Percentiles rank a stretch among this genome's conserved stretches.
phyloP scores from a whole-genome alignment of 768 basidiomycete genomes.

The Dacryopinax primogenitus region DNA sequence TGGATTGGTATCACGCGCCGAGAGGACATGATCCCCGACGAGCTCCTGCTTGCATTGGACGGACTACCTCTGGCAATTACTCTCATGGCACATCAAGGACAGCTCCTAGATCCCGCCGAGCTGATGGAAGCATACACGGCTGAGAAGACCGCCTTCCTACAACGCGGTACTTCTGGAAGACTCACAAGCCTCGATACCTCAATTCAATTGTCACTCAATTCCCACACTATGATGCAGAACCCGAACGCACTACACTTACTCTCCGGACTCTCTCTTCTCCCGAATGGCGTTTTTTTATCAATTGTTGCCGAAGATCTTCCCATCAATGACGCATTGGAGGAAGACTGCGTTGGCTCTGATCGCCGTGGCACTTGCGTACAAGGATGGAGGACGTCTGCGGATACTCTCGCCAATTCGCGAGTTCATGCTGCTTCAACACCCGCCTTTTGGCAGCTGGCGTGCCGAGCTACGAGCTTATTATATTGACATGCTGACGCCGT shows the following conservation, averaged over 20 bases:
- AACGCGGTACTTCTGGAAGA: not conserved
- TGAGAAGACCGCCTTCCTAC: slow-evolving; percentile 1
- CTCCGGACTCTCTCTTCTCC: slow-evolving; percentile 21
- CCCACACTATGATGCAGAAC: slow-evolving; percentile 16
- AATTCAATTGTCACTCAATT: slow-evolving; percentile 21
- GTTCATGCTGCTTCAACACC: not conserved
- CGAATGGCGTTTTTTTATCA: slow-evolving; percentile 18
- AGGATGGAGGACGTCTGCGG: not conserved
- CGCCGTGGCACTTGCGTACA: not conserved
- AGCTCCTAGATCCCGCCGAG: not conserved
- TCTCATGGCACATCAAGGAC: not conserved
- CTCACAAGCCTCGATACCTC: slow-evolving; percentile 19
- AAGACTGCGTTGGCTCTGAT: not conserved
- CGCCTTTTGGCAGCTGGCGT: too few species aligned
- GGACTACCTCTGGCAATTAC: not conserved
- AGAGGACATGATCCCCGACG: slow-evolving; percentile 10
- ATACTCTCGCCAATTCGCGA: not conserved
- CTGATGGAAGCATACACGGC: not conserved
- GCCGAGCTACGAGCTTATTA: not conserved
- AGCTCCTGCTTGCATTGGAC: not conserved
- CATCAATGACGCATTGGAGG: not conserved
- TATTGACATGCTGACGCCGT: not conserved
- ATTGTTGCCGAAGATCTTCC: not conserved
- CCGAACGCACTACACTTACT: slow-evolving; percentile 21
- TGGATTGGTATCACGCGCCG: slow-evolving; percentile 22